Percentiles rank a stretch among this genome's conserved stretches.
phyloP scores from a whole-genome alignment of 148 eudicot genomes.

The Heliamphora exappendiculata region DNA sequence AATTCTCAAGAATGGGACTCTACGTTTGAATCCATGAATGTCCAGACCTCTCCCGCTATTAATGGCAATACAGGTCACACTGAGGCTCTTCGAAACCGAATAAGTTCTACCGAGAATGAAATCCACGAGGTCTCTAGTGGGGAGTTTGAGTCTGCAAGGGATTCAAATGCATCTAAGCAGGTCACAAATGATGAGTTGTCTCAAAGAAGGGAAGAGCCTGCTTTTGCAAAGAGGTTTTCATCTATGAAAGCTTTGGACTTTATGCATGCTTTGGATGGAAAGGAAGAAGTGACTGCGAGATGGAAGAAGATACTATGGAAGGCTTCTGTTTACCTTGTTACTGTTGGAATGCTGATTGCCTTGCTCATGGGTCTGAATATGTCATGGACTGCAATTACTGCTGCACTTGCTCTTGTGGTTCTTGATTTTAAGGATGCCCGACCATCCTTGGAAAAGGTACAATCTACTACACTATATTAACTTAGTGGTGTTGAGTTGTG shows the following conservation, averaged over 20 bases:
- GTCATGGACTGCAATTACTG: conserved; percentile 92
- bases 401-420: conserved; percentile 86
- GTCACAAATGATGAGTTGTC: conserved; percentile 15
- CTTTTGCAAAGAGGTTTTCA: conserved; percentile 15
- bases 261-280: conserved; percentile 16
- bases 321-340: conserved; percentile 63
- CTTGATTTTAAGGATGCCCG: conserved; percentile 51
- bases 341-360: conserved; percentile 69
- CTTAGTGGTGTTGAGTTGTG: background rate
- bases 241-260: conserved; percentile 7
- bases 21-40: conserved; percentile 23
- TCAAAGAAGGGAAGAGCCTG: conserved; percentile 23
- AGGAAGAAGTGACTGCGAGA: conserved; percentile 18
- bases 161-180: conserved; percentile 34
- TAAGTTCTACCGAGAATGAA: conserved; percentile 29
- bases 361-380: conserved; percentile 67
- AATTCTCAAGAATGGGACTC: conserved; percentile 34
- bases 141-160: conserved; percentile 26
- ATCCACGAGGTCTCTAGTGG: conserved; percentile 20
- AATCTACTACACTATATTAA: background rate
- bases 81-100: conserved; percentile 40
- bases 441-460: conserved; percentile 63
- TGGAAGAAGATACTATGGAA: conserved; percentile 73
- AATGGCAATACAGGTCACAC: conserved; percentile 16
- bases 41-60: conserved; percentile 17